phyloP scores from a whole-genome alignment of 495 filamentous ascomycete genomes.

The Penicillium waksmanii region DNA sequence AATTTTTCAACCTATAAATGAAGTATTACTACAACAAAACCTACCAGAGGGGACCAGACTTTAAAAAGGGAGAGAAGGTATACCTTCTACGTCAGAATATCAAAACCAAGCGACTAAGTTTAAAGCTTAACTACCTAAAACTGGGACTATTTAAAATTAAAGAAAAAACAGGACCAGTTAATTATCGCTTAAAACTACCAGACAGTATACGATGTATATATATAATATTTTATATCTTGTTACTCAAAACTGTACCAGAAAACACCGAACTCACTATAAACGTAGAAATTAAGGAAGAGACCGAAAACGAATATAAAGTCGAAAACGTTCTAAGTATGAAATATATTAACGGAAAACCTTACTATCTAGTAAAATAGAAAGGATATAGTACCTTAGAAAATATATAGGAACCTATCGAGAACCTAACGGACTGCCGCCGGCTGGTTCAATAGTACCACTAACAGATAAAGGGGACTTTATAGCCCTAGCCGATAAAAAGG shows the following conservation, averaged over 20 bases:
- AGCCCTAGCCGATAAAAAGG: no score
- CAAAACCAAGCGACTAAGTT: conserved; percentile 10
- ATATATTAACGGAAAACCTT: conserved; percentile 1
- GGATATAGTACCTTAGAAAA: conserved; percentile 15
- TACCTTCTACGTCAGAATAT: conserved; percentile 11
- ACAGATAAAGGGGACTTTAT: no score
- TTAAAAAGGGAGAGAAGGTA: conserved; percentile 7
- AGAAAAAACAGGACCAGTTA: conserved; percentile 14
- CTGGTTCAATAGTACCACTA: conserved; percentile 10
- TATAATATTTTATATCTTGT: conserved; percentile 10
- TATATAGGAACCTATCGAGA: conserved; percentile 15
- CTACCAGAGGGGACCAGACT: background rate
- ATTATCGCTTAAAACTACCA: conserved; percentile 17
- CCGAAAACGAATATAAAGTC: conserved; percentile 10
- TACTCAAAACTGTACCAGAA: conserved; percentile 1
- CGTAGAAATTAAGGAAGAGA: conserved; percentile 13
- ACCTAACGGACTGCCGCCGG: conserved; percentile 5
- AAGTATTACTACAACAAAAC: background rate
- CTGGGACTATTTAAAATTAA: conserved; percentile 17
- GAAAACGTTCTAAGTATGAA: conserved; percentile 3
- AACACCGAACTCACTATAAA: conserved; percentile 12
- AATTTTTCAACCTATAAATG: background rate
- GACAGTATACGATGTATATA: conserved; percentile 8
- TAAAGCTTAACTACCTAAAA: conserved; percentile 13
- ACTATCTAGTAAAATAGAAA: conserved; percentile 13